Evolutionary conservation across 257 asterid species (phyloP), one percentile per base, ranked within the genome.

Genomic region (Haberlea rhodopensis): DNA sequence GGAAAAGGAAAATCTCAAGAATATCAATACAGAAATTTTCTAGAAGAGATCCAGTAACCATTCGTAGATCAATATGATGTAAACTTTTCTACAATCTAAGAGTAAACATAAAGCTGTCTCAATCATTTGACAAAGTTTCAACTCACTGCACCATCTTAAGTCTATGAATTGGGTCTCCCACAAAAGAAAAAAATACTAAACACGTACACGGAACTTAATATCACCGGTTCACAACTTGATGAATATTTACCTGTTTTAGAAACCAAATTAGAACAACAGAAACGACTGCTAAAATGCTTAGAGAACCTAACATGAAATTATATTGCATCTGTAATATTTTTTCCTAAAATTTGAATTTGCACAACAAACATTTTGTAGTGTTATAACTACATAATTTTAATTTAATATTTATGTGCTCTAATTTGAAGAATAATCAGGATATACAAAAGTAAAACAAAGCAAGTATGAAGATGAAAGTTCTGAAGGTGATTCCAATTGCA

Each of bases 361-460:
- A 37, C 0, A 11, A 2, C 2, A 37, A 37, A 37, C 0, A 10
- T 9, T 37, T n/a, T 9, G 43, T n/a, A 37, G 16, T 1, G 5
- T 37, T 1, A 37, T 37, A 37, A 16, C 46, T 5, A 11, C 3
- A 37, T n/a, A n/a, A n/a, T n/a, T n/a, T n/a, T n/a, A n/a, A n/a
- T n/a, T 32, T 29, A 9, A 32, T 15, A 32, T 32, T 9, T 56
- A 13, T 57, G 20, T 62, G 26, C 57, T 67, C 62, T 56, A 18
- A 8, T 37, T 60, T 37, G 46, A 37, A 37, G 0, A 37, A 37
- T 37, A 37, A 43, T 43, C 6, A 7, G 49, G 19, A 13, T 13
- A 43, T 43, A 43, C 7, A 13, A 13, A 15, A 40, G 15, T 13
- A 13, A 18, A 18, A 0, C 18, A 20, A 66, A 21, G 6, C 13